phyloP scores from a whole-genome alignment of 2,329 filamentous ascomycete species.

The Escovopsis sp. region DNA sequence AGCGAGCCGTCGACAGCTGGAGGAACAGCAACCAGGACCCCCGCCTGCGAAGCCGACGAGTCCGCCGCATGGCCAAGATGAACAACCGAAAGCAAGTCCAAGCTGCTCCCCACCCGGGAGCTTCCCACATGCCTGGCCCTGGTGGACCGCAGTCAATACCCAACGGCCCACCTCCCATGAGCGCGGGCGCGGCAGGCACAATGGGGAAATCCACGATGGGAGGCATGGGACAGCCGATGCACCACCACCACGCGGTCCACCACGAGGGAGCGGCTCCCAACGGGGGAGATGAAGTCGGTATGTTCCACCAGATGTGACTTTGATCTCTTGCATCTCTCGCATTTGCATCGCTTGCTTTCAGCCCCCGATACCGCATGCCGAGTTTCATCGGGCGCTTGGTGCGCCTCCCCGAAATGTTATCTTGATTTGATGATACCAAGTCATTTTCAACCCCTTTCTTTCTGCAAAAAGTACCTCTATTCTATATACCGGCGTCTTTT shows the following conservation, averaged over 20 bases:
- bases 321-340: slow-evolving; percentile 24
- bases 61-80: slow-evolving; percentile 92
- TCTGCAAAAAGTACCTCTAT: slow-evolving; percentile 10
- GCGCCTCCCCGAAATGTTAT: slow-evolving; percentile 13
- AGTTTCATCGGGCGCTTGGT: slow-evolving; percentile 10
- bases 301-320: slow-evolving; percentile 87
- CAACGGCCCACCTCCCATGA: slow-evolving; percentile 46
- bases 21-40: slow-evolving; percentile 97
- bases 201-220: slow-evolving; percentile 53
- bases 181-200: slow-evolving; percentile 34
- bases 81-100: slow-evolving; percentile 66
- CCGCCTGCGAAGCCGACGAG: slow-evolving; percentile 74
- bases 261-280: slow-evolving; percentile 43
- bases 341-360: slow-evolving; percentile 17
- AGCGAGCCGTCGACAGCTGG: slow-evolving; percentile 96
- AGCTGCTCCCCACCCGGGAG: slow-evolving; percentile 37
- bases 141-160: slow-evolving; percentile 51
- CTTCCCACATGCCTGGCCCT: slow-evolving; percentile 53
- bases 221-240: slow-evolving; percentile 50
- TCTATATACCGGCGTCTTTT: slow-evolving; percentile 12
- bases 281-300: slow-evolving; percentile 83
- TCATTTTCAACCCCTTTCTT: slow-evolving; percentile 7
- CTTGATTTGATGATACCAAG: slow-evolving; percentile 26
- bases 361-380: slow-evolving; percentile 4
- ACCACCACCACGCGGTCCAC: slow-evolving; percentile 45